phyloP scores from a whole-genome alignment of 257 asterid species.

The Solanum habrochaites region DNA sequence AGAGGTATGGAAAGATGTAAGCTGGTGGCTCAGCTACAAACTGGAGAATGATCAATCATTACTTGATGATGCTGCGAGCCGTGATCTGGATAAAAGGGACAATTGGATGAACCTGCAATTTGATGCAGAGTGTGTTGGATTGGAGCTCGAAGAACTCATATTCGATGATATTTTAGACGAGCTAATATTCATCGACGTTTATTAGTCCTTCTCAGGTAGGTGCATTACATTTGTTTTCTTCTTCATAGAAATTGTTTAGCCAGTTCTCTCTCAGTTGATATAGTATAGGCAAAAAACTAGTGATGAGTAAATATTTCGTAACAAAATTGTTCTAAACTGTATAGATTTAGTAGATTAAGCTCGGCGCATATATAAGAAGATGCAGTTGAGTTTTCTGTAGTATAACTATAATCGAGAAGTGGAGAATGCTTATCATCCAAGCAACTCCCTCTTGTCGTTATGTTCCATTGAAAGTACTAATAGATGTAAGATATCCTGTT shows the following conservation, averaged over 20 bases:
- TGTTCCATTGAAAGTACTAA: neutral
- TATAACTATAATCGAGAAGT: neutral
- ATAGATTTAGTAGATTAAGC: neutral
- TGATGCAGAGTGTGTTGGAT: constrained; percentile 65
- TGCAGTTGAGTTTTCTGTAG: neutral
- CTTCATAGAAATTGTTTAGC: neutral
- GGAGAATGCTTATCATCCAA: neutral
- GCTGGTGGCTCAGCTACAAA: constrained; percentile 26
- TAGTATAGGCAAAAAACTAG: neutral
- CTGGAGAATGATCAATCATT: constrained; percentile 32
- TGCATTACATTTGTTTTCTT: neutral
- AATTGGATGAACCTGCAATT: constrained; percentile 80
- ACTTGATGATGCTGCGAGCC: constrained; percentile 43
- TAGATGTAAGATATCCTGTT: neutral
- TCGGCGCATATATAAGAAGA: neutral
- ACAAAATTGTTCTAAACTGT: neutral
- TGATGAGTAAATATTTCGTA: neutral
- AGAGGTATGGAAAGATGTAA: constrained; percentile 61
- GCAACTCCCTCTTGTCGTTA: neutral
- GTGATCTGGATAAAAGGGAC: constrained; percentile 31
- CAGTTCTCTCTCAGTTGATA: neutral
- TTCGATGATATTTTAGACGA: constrained; percentile 65
- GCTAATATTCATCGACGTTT: constrained; percentile 11
- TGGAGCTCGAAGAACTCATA: constrained; percentile 58
- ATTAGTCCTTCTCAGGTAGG: neutral